Evolutionary conservation across 2,329 filamentous ascomycete genomes (phyloP).

Genomic region (Aspergillus chevalieri): DNA sequence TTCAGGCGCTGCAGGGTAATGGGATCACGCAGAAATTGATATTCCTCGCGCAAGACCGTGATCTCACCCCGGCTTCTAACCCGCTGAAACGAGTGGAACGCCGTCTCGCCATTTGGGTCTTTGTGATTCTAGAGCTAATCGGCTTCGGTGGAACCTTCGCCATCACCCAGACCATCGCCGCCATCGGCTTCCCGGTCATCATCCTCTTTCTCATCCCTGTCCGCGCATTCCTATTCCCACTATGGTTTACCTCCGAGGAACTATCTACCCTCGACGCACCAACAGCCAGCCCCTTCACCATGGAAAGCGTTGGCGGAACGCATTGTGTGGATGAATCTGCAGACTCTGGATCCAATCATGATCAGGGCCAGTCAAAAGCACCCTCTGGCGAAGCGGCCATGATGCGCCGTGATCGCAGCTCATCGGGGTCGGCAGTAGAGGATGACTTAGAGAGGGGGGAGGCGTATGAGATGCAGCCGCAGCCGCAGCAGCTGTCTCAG

Average conservation of each 20-base stretch:
- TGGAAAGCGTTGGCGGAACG: slow-evolving; percentile 66
- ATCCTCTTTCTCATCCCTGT: slow-evolving; percentile 65
- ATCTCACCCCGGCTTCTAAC: slow-evolving; percentile 53
- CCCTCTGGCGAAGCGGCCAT: slow-evolving; percentile 14
- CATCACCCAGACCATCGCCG: slow-evolving; percentile 75
- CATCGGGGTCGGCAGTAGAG: slow-evolving; percentile 27
- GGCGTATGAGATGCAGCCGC: slow-evolving; percentile 29
- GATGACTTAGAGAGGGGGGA: slow-evolving; percentile 39
- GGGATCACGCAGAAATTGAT: slow-evolving; percentile 70
- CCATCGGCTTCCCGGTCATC: slow-evolving; percentile 72
- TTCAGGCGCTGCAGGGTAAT: slow-evolving; percentile 69
- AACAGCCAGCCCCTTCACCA: slow-evolving; percentile 67
- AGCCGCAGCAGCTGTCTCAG: slow-evolving; percentile 10
- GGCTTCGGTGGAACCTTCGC: slow-evolving; percentile 74
- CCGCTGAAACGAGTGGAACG: slow-evolving; percentile 58
- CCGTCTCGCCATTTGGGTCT: slow-evolving; percentile 62
- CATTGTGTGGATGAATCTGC: slow-evolving; percentile 43
- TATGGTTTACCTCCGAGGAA: slow-evolving; percentile 55
- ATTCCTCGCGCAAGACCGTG: slow-evolving; percentile 60
- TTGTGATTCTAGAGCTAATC: slow-evolving; percentile 61
- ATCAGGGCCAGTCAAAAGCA: slow-evolving; percentile 3
- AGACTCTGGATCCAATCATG: neutral
- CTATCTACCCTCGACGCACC: slow-evolving; percentile 62
- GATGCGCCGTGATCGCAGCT: slow-evolving; percentile 11
- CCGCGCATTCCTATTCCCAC: slow-evolving; percentile 58